A percentile compares a stretch with the other conserved stretches of the same genome.
Evolutionary conservation across 2,329 filamentous ascomycete species (phyloP).

Genomic region (Hysterium pulicare): DNA sequence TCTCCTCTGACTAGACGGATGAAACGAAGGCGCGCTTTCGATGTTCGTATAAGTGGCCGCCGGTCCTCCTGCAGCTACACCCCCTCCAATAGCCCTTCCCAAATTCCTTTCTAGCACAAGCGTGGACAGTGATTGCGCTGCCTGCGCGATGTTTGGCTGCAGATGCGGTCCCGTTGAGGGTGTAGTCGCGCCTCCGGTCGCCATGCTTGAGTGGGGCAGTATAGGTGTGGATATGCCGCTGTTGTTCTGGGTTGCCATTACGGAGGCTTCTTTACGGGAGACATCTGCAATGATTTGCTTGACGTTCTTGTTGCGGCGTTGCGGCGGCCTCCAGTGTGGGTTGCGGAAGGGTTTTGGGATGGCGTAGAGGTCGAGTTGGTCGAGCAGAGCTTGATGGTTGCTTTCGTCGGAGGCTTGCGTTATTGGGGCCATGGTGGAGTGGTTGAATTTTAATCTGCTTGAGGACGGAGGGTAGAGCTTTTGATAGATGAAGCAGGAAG

Average conservation of each 20-base stretch:
- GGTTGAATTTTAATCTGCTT: too few relatives aligned
- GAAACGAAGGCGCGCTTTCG: slow-evolving; percentile 84
- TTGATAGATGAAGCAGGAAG: too few relatives aligned
- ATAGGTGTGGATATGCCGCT: slow-evolving; percentile 71
- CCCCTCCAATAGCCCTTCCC: slow-evolving; percentile 33
- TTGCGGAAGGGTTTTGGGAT: slow-evolving; percentile 89
- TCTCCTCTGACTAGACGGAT: slow-evolving; percentile 71
- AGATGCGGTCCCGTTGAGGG: slow-evolving; percentile 63
- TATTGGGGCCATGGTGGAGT: slow-evolving; percentile 54
- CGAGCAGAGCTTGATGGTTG: slow-evolving; percentile 76
- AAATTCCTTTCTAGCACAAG: slow-evolving; percentile 81
- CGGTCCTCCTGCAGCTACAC: slow-evolving; percentile 49
- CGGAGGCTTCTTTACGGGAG: slow-evolving; percentile 82
- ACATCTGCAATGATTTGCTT: slow-evolving; percentile 93
- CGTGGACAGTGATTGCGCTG: slow-evolving; percentile 79
- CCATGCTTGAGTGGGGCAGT: slow-evolving; percentile 31
- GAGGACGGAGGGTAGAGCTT: too few relatives aligned
- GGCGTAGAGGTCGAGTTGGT: slow-evolving; percentile 85
- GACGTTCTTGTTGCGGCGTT: slow-evolving; percentile 97
- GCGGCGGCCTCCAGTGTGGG: slow-evolving; percentile 82
- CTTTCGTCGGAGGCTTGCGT: slow-evolving; percentile 73
- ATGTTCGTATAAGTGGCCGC: slow-evolving; percentile 91
- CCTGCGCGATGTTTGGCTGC: slow-evolving; percentile 73
- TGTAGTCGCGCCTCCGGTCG: slow-evolving; percentile 35
- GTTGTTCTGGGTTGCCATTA: slow-evolving; percentile 77